Evolutionary conservation across 352 stramenopile species (phyloP).

Genomic region (Blastocystis sp.): DNA sequence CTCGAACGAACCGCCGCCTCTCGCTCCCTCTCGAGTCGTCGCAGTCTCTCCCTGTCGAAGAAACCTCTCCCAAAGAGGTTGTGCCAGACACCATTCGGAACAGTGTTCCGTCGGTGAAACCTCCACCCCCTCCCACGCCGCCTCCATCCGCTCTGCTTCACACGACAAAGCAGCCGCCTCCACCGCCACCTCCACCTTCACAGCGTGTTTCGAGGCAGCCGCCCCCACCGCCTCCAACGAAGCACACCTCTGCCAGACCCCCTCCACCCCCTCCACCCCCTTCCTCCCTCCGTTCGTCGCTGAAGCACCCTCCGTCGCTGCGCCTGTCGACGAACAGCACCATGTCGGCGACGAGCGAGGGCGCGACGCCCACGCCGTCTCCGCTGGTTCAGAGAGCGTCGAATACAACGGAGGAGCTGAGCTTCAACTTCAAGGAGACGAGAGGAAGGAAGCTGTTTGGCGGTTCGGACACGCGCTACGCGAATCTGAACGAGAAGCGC

Average conservation of each 20-base stretch:
- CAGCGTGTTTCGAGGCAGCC: neutral
- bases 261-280: neutral
- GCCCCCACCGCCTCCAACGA: neutral
- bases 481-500: conserved; percentile 41
- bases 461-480: neutral
- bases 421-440: conserved; percentile 22
- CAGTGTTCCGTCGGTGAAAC: neutral
- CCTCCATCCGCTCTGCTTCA: neutral
- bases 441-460: conserved; percentile 46
- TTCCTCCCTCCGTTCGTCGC: neutral
- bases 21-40: no score
- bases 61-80: neutral
- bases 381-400: neutral
- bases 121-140: neutral
- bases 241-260: neutral
- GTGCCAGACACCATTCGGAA: neutral
- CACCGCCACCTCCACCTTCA: neutral
- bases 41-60: neutral
- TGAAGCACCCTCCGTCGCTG: neutral
- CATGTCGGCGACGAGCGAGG: neutral
- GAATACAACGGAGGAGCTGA: neutral
- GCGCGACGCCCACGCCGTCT: neutral
- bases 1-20: no score
- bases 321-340: neutral
- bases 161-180: neutral